phyloP scores from a whole-genome alignment of 2,329 filamentous ascomycete species.

The Coniochaeta sp. region DNA sequence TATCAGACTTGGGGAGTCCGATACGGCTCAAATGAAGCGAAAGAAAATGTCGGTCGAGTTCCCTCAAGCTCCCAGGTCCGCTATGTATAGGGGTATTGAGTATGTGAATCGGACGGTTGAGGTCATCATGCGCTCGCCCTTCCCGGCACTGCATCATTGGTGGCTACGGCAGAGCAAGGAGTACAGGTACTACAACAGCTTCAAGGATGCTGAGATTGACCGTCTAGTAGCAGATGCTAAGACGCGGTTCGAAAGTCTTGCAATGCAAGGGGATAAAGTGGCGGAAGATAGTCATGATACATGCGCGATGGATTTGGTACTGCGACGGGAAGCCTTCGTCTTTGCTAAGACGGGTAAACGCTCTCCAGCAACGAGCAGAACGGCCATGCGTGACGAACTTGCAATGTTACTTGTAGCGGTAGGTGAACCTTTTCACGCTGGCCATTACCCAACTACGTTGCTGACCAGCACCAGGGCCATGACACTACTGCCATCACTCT shows the following conservation, averaged over 20 bases:
- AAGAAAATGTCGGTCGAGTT: not conserved
- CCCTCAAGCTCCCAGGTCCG: not conserved
- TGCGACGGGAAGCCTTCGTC: not conserved
- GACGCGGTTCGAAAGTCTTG: not conserved
- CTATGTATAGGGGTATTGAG: not conserved
- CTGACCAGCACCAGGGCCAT: not conserved
- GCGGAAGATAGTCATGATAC: not conserved
- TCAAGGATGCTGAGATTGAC: not conserved
- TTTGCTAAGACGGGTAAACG: not conserved
- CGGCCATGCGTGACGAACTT: not conserved
- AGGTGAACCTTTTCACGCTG: not conserved
- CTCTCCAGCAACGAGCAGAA: not conserved
- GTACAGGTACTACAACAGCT: not conserved
- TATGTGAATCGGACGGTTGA: not conserved
- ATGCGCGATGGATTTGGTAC: not conserved
- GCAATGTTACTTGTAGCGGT: not conserved
- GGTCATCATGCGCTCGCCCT: not conserved
- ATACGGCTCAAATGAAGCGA: no score
- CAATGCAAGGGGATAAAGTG: not conserved
- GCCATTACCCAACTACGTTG: not conserved
- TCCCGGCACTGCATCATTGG: not conserved
- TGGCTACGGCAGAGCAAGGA: not conserved
- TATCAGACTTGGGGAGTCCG: not conserved
- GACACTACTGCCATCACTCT: not conserved
- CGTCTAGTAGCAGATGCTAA: not conserved